Evolutionary conservation across 1,284 basidiomycete species (phyloP), one percentile per base, ranked within the genome.

Genomic region (Austroboletus niveus): DNA sequence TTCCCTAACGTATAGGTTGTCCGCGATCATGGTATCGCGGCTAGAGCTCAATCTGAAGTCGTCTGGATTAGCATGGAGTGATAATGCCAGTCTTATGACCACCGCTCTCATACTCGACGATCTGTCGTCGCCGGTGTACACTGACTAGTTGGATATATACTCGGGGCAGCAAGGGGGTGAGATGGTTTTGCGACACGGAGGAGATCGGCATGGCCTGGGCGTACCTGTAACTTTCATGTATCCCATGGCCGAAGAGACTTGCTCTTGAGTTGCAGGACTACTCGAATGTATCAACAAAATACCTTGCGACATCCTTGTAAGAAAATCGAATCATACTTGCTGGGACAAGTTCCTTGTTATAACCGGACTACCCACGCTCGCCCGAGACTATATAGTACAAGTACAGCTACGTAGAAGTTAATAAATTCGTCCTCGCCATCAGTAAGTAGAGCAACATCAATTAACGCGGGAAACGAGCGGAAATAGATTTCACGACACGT

Each of bases 1-100:
- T 7, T 22, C 15, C 22, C 14, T 40, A n/a, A 39, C 35, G 77
- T n/a, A 42, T 36, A 77, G 75, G 15, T 60, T 77, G 10, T 75
- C 72, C 1, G 69, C 70, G 4, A 62, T 70, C 8, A 64, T 76
- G 68, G 70, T 75, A 4, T 73, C 74, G 4, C 65, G 75, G 27
- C 57, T 77, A n/a, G 69, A 73, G 69, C 64, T 77, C 38, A 76
- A 77, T 49, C 54, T 77, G 8, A 72, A 73, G 4, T 62, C 71
- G 45, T 69, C 69, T 8, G 5, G 8, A 3, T 39, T 34, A 4
- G 15, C 24, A 15, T 14, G 32, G 7, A 24, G 24, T 8, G 11
- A 4, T 1, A 20, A 17, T 2, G 9, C 14, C 20, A 12, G 6
- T 8, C 22, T 35, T 29, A 32, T 56, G 22, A 53, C 54, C 27